phyloP scores from a whole-genome alignment of 1,284 basidiomycete species.

The Inonotus hispidus region DNA sequence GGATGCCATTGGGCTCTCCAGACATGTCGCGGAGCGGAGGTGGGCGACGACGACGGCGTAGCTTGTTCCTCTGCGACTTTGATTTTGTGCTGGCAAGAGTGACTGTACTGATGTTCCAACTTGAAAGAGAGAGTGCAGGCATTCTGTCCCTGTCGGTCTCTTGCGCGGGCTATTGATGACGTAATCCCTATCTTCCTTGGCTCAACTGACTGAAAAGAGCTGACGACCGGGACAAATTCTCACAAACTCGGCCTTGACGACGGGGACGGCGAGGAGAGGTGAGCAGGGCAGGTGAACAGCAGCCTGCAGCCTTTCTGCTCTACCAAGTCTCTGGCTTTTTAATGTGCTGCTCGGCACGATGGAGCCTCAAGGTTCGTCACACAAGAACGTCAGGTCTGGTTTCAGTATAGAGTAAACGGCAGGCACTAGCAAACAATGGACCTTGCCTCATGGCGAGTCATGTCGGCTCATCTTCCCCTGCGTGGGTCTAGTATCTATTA shows the following conservation, averaged over 20 bases:
- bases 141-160: background rate
- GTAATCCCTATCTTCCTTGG: background rate
- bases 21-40: conserved; percentile 14
- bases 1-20: conserved; percentile 8
- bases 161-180: conserved; percentile 4
- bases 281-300: background rate
- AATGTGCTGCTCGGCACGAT: conserved; percentile 7
- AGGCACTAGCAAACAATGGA: background rate
- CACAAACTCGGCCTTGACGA: background rate
- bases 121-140: conserved; percentile 1
- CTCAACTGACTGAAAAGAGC: background rate
- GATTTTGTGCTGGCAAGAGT: conserved; percentile 15
- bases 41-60: conserved; percentile 15
- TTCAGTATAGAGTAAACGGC: background rate
- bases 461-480: background rate
- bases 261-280: background rate
- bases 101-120: conserved; percentile 10
- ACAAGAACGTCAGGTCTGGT: background rate
- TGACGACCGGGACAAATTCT: background rate
- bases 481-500: background rate
- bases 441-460: background rate
- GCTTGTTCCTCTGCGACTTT: conserved; percentile 17
- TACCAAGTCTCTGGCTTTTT: background rate
- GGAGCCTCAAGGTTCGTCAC: conserved; percentile 12
- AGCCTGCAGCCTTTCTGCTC: background rate